Evolutionary conservation across 1,139 yeast species (phyloP), one percentile per base, ranked within the genome.

Genomic region (Blastobotrys malaysiensis): DNA sequence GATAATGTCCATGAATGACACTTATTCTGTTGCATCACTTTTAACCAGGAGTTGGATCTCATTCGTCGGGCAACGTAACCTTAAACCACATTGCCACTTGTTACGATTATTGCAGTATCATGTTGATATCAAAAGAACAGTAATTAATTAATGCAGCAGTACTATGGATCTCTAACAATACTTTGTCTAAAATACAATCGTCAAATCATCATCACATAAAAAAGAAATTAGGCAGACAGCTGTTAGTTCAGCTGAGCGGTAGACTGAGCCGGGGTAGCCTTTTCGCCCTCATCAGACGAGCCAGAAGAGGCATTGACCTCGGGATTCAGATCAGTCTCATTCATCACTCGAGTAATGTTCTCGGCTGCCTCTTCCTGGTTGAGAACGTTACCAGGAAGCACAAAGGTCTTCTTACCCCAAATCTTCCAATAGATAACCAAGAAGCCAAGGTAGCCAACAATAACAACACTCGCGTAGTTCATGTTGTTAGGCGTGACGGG

Each of bases 401-500:
- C 26, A 31, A 54, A 54, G n/a, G 44, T 50, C 26, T 50, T 51
- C 16, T 39, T 48, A 9, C 57, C 57, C 47, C 55, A 45, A 5
- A 48, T 22, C 27, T 27, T 45, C 57, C 57, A 54, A 45, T 52
- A 54, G 11, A 49, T 21, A 19, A 54, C 21, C 18, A 53, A 51
- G 43, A 52, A 54, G 18, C 20, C 39, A 11, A 54, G 14, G 48
- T 52, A 54, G 7, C 52, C 54, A 24, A 27, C 57, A 13, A 52
- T 45, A 26, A 54, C 57, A n/a, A 49, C 54, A 9, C 46, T 49
- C 26, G 50, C 57, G 66, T 87, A 88, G 69, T 88, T 88, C 95
- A 88, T 87, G 16, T 82, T 76, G 16, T 67, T 66, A 63, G 81
- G 78, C 2, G 81, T 78, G 13, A 88, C 79, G 52, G 86, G 87